Percentiles rank a stretch among this genome's conserved stretches.
These are phyloP conservation scores for Rostrohypoxylon terebratum DNA, from an alignment of 495 filamentous ascomycete genomes.

Conservation along the genomic window DNA sequence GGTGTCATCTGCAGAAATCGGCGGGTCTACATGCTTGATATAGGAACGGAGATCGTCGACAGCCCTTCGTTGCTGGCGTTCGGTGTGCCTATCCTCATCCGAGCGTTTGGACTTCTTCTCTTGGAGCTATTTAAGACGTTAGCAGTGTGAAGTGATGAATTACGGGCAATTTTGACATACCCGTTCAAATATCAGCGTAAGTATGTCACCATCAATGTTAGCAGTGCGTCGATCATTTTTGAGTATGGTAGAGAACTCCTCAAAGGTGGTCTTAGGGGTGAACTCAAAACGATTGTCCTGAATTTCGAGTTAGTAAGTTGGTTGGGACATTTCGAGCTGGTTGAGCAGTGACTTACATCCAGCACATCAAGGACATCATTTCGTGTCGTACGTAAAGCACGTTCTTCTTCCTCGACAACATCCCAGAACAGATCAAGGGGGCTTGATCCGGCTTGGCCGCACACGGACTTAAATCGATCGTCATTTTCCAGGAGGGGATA, in stretches of 20 bases:
- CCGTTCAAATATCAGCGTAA: conserved; percentile 82
- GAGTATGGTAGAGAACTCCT: conserved; percentile 84
- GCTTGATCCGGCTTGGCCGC: conserved; percentile 87
- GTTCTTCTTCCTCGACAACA: conserved; percentile 91
- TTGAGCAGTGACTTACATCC: conserved; percentile 70
- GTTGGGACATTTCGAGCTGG: not conserved
- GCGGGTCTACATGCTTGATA: conserved; percentile 93
- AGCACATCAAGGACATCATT: conserved; percentile 91
- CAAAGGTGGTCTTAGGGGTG: conserved; percentile 82
- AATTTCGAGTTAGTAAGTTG: conserved; percentile 11
- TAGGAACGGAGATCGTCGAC: conserved; percentile 86
- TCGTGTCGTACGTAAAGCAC: conserved; percentile 78
- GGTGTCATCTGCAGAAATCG: conserved; percentile 77
- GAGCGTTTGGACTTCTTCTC: conserved; percentile 74
- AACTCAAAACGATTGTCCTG: conserved; percentile 94
- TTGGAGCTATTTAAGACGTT: conserved; percentile 67
- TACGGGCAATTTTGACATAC: conserved; percentile 52
- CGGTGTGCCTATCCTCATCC: conserved; percentile 87
- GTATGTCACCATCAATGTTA: conserved; percentile 79
- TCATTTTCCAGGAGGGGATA: conserved; percentile 83
- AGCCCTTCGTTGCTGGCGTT: conserved; percentile 86
- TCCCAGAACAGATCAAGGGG: conserved; percentile 99
- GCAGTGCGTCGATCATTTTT: conserved; percentile 85
- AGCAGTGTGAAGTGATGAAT: conserved; percentile 25
- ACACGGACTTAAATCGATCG: conserved; percentile 83